Evolutionary conservation across 495 filamentous ascomycete genomes (phyloP), one percentile per base, ranked within the genome.

Genomic region (Opeltia flavorubescens): DNA sequence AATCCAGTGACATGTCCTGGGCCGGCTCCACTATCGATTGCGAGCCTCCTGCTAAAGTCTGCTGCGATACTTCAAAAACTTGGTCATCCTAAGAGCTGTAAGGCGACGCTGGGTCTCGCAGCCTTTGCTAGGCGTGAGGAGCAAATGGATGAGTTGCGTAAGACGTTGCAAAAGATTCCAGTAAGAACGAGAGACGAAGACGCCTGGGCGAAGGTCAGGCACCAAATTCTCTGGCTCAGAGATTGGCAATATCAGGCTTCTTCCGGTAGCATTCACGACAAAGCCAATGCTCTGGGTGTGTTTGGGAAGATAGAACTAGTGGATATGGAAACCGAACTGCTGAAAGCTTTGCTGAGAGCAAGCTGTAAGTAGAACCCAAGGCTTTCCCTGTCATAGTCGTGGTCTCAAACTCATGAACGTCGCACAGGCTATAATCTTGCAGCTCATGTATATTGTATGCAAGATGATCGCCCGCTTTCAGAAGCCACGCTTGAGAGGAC

Each of bases 151-250:
- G 74, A 85, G 40, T 64, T 88, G 31, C 67, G 69, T 17, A 80
- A 68, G 41, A 68, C 85, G 8, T 71, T 93, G 18, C 68, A 72
- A 31, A 66, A 66, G 4, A 39, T 64, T 2, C 59, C 71, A 3
- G 58, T 66, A 24, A 69, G 65, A 26, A 70, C 74, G 17, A 74
- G 69, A 36, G 75, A 83, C 48, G 76, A 78, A 21, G 74, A 71
- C 50, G 75, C 80, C 41, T 94, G 88, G 88, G 66, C 66, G 30
- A 62, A 62, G 20, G 67, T 75, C 6, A 71, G 85, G 30, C 70
- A 76, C 43, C 76, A 83, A 55, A 58, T 95, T 13, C 62, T 89
- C 1, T 94, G 88, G 88, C 74, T 95, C 25, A 75, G 77, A 55
- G 75, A 79, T 58, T 94, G 88, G 88, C 82, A 78, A 20, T 64